These are phyloP conservation scores for Penicillium palitans DNA, from an alignment of 2,329 filamentous ascomycete genomes.

Conservation along the genomic window DNA sequence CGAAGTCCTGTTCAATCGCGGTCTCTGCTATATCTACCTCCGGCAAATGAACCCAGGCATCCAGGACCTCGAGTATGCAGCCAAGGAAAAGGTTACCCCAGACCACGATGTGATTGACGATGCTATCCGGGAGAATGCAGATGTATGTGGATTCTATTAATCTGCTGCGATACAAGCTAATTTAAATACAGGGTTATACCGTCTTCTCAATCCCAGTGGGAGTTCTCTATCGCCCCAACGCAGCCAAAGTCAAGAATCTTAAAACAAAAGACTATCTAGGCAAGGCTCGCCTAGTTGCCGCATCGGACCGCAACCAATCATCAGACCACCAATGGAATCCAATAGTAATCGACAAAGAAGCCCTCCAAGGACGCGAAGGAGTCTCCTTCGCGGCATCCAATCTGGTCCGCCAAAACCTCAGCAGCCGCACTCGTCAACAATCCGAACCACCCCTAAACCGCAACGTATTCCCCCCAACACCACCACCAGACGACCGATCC, in stretches of 20 bases:
- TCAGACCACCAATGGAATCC: slow-evolving; percentile 76
- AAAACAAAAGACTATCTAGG: slow-evolving; percentile 98
- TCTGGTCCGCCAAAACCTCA: slow-evolving; percentile 81
- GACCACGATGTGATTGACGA: slow-evolving; percentile 99
- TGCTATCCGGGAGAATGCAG: slow-evolving; percentile 87
- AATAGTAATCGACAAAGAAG: slow-evolving; percentile 62
- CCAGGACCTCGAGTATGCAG: slow-evolving; percentile 85
- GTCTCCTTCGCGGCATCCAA: slow-evolving; percentile 92
- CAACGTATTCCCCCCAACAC: slow-evolving; percentile 95
- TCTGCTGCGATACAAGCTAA: slow-evolving; percentile 1
- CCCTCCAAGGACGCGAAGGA: slow-evolving; percentile 76
- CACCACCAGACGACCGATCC: slow-evolving; percentile 85
- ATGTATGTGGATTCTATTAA: slow-evolving; percentile 55
- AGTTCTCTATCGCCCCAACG: slow-evolving; percentile 91
- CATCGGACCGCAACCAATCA: slow-evolving; percentile 68
- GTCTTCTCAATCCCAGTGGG: slow-evolving; percentile 98
- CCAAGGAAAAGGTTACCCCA: slow-evolving; percentile 92
- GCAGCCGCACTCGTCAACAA: slow-evolving; percentile 73
- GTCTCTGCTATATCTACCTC: slow-evolving; percentile 94
- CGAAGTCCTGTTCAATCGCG: slow-evolving; percentile 95
- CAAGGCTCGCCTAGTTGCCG: slow-evolving; percentile 89
- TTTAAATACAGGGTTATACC: slow-evolving; percentile 73
- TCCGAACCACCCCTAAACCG: slow-evolving; percentile 78
- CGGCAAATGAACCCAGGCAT: slow-evolving; percentile 88
- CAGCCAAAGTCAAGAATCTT: slow-evolving; percentile 96